Base-by-base conservation (phyloP, 176 grass and related monocot species). In the Thalia dealbata region DNA sequence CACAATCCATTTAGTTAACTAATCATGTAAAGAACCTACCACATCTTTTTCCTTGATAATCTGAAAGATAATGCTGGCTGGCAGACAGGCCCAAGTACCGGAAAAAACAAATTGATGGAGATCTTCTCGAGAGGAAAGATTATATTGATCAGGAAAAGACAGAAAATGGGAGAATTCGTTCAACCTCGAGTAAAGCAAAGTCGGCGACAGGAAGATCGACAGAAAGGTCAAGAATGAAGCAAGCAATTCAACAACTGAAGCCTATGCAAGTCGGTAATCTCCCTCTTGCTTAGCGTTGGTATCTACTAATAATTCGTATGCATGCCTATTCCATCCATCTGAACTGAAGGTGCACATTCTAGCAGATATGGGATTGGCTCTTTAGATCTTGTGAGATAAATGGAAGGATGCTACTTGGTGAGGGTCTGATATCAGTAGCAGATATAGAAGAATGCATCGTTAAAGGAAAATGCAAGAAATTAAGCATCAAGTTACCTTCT, bases 361-460 rank as follows among this genome's bases (percentile, higher is more conserved):
- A 32, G 52, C 66, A 96, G 92, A 87, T 92, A 73, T 96, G 92
- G 92, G 92, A 96, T 82, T 96, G 92, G 92, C 83, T 96, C 72
- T 96, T 96, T 73, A 83, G 89, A 52, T 92, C 92, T 29, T 92
- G 89, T 62, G 92, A 96, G 80, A 67, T 92, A 63, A 96, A 92
- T 62, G 92, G 89, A 69, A 92, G 81, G 61, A 83, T 90, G 74
- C 73, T 96, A 72, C 81, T 96, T 29, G 77, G 67, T 26, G 89
- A 92, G 65, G 87, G 86, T 58, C 50, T 96, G 65, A 90, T 92
- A 8, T 84, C 64, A 76, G 73, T 77, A 24, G 78, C 69, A 71
- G 92, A 96, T 25, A 86, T 90, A 67, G 90, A 83, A 67, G 78
- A 85, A 78, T 96, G 77, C 43, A 72, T 88, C 21, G 83, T 56